Base-by-base conservation (phyloP, 352 stramenopile genomes). In the Phytophthora fragariae region DNA sequence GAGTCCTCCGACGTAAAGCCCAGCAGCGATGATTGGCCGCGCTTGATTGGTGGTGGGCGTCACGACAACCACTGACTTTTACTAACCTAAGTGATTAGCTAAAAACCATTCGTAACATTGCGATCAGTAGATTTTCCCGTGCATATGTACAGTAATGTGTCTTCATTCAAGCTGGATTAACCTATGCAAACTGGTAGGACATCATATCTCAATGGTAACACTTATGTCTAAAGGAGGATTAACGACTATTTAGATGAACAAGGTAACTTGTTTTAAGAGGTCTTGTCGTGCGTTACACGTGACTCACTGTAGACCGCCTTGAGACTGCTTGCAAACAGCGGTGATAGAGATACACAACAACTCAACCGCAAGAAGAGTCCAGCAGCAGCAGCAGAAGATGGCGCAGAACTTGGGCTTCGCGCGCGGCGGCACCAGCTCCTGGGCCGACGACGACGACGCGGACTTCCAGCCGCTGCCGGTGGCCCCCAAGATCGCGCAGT, bases 361-460 rank as follows among this genome's bases (percentile, higher is more conserved):
- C 60, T 54, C 62, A 68, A 73, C 39, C 15, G 72, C 47, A 41
- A 37, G 39, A 55, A 57, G 27, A 50, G 27, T 17, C 17, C 39
- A 74, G 57, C 57, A 49, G 35, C 35, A 44, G 33, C 11, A 39
- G 35, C 35, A 39, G 35, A 65, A 50, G 8, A 91, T 91, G 82
- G 83, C 86, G 68, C 83, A 88, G 73, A 89, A 91, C 61, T 58
- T 84, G 67, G 59, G 77, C 52, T 92, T 92, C 67, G 79, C 74
- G 44, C 67, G 76, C 63, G 63, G 76, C 47, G 82, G 73, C 70
- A 84, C 76, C 41, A 89, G 72, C 77, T 94, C 86, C 19, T 96
- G 89, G 89, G 89, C 89, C 57, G 89, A 96, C 56, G 89, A 95
- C 54, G 89, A 96, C 60, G 87, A 93, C 62, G 59, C 79, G 37